Evolutionary conservation across 352 stramenopile genomes (phyloP).

Genomic region (Phytopythium aichiense): DNA sequence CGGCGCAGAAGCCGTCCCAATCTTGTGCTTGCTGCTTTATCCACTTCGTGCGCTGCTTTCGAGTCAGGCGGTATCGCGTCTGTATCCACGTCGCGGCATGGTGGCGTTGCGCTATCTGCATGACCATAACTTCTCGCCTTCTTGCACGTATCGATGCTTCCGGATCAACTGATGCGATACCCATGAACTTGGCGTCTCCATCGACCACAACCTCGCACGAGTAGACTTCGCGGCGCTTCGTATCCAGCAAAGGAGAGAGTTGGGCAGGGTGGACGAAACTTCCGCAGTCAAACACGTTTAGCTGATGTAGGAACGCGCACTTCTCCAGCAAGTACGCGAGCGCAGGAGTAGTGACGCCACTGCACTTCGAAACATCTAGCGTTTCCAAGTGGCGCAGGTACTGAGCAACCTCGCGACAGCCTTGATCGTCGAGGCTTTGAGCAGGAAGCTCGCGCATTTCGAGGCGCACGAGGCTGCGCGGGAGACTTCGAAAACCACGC

Average conservation of each 20-base stretch:
- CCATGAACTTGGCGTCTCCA: constrained; percentile 26
- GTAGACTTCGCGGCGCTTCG: constrained; percentile 34
- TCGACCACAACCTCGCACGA: constrained; percentile 52
- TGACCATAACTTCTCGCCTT: constrained; percentile 26
- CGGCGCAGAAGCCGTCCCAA: constrained; percentile 47
- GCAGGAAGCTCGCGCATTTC: constrained; percentile 23
- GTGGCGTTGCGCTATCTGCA: constrained; percentile 11
- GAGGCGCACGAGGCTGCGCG: constrained; percentile 29
- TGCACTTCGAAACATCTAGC: constrained; percentile 34
- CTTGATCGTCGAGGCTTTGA: constrained; percentile 30
- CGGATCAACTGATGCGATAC: constrained; percentile 36
- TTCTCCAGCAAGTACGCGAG: constrained; percentile 26
- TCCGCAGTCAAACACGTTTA: constrained; percentile 47
- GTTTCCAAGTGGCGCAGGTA: constrained; percentile 32
- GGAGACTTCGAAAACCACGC: constrained; percentile 42
- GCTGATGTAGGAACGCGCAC: constrained; percentile 36
- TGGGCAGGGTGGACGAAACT: constrained; percentile 24
- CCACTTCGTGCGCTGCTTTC: constrained; percentile 20
- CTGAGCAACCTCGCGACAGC: constrained; percentile 21
- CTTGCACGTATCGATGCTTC: constrained; percentile 28
- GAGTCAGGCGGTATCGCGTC: constrained; percentile 28
- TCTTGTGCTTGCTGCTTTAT: constrained; percentile 19
- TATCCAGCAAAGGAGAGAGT: constrained; percentile 16
- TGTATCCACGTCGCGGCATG: constrained; percentile 41
- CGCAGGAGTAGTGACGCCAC: constrained; percentile 19